These are phyloP conservation scores for Rhodosporidiobolus odoratus DNA, from an alignment of 768 basidiomycete genomes.

Conservation along the genomic window DNA sequence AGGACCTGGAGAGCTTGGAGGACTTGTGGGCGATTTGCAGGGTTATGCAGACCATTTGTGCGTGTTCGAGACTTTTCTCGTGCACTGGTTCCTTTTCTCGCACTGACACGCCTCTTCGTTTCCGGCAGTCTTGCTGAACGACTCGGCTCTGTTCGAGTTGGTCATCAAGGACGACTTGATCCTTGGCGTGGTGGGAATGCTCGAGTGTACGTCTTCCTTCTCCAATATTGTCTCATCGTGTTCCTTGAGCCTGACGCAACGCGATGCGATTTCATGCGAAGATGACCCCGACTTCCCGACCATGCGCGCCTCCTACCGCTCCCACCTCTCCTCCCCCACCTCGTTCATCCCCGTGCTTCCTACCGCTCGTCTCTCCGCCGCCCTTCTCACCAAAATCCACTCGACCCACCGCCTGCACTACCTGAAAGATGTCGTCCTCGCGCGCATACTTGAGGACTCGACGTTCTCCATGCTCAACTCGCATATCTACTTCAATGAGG, in stretches of 20 bases:
- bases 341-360: slow-evolving; percentile 79
- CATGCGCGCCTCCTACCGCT: slow-evolving; percentile 96
- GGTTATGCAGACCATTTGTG: slow-evolving; percentile 91
- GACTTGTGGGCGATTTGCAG: slow-evolving; percentile 85
- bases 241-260: slow-evolving; percentile 15
- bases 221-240: neutral
- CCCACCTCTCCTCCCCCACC: slow-evolving; percentile 76
- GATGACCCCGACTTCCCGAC: slow-evolving; percentile 95
- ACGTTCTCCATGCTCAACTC: slow-evolving; percentile 96
- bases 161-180: slow-evolving; percentile 89
- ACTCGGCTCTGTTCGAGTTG: slow-evolving; percentile 88
- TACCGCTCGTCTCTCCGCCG: slow-evolving; percentile 48
- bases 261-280: slow-evolving; percentile 45
- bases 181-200: slow-evolving; percentile 86
- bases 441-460: slow-evolving; percentile 86
- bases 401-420: slow-evolving; percentile 95
- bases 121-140: slow-evolving; percentile 78
- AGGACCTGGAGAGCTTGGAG: slow-evolving; percentile 84
- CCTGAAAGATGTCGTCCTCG: slow-evolving; percentile 96
- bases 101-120: neutral
- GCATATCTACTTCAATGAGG: slow-evolving; percentile 97
- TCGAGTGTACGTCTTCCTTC: slow-evolving; percentile 69
- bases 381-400: slow-evolving; percentile 81
- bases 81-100: neutral
- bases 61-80: slow-evolving; percentile 44